Evolutionary conservation across 768 basidiomycete genomes (phyloP).

Genomic region (Brasilioporus rufonigricans): DNA sequence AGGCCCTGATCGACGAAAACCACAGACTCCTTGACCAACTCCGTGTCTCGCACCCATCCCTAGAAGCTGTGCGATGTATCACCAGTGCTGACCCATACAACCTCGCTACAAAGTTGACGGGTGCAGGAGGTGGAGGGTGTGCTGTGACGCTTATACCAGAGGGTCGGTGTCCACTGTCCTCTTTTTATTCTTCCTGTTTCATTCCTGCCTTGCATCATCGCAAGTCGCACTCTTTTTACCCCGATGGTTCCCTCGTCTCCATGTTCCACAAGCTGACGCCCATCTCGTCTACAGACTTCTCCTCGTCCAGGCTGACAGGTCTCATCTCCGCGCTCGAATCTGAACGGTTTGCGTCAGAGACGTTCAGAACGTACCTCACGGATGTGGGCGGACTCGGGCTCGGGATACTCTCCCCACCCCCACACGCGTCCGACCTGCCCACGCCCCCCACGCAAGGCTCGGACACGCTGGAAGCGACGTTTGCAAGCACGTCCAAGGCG

Average conservation of each 20-base stretch:
- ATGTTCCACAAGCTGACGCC: background rate
- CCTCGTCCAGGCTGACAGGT: constrained; percentile 51
- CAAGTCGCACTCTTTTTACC: background rate
- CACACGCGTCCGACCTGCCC: constrained; percentile 11
- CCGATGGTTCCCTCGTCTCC: no score
- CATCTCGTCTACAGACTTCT: constrained; percentile 54
- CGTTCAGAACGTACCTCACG: constrained; percentile 66
- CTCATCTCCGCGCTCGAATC: constrained; percentile 55
- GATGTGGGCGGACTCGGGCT: constrained; percentile 92
- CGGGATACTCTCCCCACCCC: constrained; percentile 71
- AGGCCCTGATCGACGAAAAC: constrained; percentile 88
- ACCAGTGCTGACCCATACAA: constrained; percentile 62
- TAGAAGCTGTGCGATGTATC: constrained; percentile 78
- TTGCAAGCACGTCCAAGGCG: constrained; percentile 25
- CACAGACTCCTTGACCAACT: constrained; percentile 80
- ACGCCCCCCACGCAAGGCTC: constrained; percentile 25
- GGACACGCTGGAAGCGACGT: constrained; percentile 19
- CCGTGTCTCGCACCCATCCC: constrained; percentile 85
- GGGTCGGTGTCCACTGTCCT: constrained; percentile 48
- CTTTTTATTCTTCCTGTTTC: background rate
- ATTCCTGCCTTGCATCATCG: background rate
- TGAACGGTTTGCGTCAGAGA: constrained; percentile 32
- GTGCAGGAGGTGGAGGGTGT: constrained; percentile 98
- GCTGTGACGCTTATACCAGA: constrained; percentile 94
- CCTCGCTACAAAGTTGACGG: constrained; percentile 92